Conservation (phyloP, 257 asterid species). For the Asclepias syriaca region DNA sequence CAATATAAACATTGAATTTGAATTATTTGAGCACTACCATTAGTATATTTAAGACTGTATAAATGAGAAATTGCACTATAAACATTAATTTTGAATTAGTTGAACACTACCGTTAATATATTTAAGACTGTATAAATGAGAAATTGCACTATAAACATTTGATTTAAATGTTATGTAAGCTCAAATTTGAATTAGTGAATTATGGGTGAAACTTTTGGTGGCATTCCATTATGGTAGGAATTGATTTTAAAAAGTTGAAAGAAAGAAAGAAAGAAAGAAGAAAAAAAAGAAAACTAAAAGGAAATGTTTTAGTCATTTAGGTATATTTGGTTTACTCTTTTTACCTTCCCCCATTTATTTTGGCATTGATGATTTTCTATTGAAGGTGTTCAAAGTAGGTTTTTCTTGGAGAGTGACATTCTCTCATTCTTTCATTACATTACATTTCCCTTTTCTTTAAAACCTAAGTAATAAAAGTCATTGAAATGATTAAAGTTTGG, state of each 20-base stretch:
- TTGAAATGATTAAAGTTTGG: background rate
- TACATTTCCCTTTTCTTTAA: background rate
- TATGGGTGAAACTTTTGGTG: too few relatives aligned
- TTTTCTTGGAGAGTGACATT: background rate
- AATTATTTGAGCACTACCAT: too few relatives aligned
- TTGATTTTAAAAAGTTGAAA: background rate
- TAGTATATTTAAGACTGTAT: too few relatives aligned
- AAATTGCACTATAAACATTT: too few relatives aligned
- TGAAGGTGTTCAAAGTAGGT: background rate
- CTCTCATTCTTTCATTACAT: background rate
- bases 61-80: too few relatives aligned
- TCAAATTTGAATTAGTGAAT: too few relatives aligned
- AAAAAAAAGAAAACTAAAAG: background rate
- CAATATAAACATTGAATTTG: too few relatives aligned
- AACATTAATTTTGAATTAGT: too few relatives aligned
- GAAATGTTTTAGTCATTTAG: background rate
- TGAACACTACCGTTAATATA: too few relatives aligned
- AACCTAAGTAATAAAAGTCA: background rate
- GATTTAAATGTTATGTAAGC: too few relatives aligned
- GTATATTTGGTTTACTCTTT: background rate
- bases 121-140: too few relatives aligned
- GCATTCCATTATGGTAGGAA: background rate
- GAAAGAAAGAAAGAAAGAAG: background rate
- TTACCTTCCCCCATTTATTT: background rate
- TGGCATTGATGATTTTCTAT: background rate